Base-by-base conservation (phyloP, 768 basidiomycete species). In the Serpula lacrymans region DNA sequence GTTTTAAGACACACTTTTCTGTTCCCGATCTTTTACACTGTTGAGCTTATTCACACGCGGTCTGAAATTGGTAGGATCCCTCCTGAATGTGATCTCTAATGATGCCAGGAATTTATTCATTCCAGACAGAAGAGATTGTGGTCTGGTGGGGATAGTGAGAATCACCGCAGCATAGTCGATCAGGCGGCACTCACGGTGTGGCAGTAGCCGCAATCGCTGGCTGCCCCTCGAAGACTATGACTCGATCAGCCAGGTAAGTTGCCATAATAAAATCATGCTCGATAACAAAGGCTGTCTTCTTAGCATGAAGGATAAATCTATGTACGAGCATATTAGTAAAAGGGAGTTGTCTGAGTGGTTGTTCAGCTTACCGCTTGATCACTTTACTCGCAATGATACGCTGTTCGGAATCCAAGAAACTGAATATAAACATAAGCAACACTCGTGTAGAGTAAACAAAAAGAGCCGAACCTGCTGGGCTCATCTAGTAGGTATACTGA, bases 241-340 rank as follows among this genome's bases (percentile, higher is more conserved):
- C 92, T 33, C 95, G 87, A 60, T 99, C 96, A 29, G 96, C 95
- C 41, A 99, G 87, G 65, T 99, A 98, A 2, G 95, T 97, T 3
- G 95, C 94, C 95, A 97, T 97, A 71, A 98, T 96, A 65, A 99
- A 97, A 72, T 98, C 95, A 81, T 99, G 96, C 76, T 99, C 96
- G 57, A 99, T 97, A 54, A 99, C 78, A 62, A 99, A 97, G 1
- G 96, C 96, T 1, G 94, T 98, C 70, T 94, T 93, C 74, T 96
- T 96, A 11, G 92, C 80, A 57, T 96, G 88, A 22, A 98, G 81
- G 56, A 99, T 90, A 67, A 95, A 97, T 34, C 86, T 87, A 42
- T 6, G 29, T 25, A 14, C 14, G 32, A 16, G 8, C 16, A 22
- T 0, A 17, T 38, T 58, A 24, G 45, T 39, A 18, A 37, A 30